Evolutionary conservation across 148 eudicot species (phyloP), one percentile per base, ranked within the genome.

Genomic region (Spergularia bocconei): DNA sequence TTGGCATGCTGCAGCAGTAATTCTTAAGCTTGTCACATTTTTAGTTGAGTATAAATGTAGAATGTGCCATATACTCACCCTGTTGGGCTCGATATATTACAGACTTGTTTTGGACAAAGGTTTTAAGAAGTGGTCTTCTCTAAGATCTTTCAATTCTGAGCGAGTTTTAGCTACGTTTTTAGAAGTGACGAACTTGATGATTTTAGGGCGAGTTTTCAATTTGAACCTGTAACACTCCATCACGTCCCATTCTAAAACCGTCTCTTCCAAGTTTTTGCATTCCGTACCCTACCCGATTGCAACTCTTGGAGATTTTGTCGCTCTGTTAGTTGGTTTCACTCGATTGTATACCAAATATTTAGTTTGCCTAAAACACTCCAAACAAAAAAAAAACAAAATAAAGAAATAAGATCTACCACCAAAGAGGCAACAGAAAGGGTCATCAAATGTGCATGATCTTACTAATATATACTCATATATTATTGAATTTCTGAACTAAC

Each of bases 341-440:
- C 14, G n/a, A 44, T 19, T 20, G 41, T 47, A 0, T 1, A 11
- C 21, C 48, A 10, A 54, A 54, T 11, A 29, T 16, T 48, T 12
- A 62, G 59, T 29, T 4, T 50, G 76, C 67, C 58, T 61, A 61
- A 73, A 59, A 19, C 55, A 12, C 56, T 48, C 56, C 56, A 68
- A 68, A 39, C 57, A 14, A 65, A 66, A 21, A 47, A 16, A 29
- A 29, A 29, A 29, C n/a, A 63, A 52, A 50, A 63, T 20, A 50
- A 73, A 65, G n/a, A 29, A 72, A 67, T 44, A 72, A 70, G 57
- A 62, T 69, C 9, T 66, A 76, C 50, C 83, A 76, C 23, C 48
- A 80, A 76, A 20, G 52, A 11, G 80, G 83, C 79, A 76, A 80
- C 76, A 80, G 67, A 80, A 65, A 39, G 53, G 4, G 69, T 76